A percentile compares a stretch with the other conserved stretches of the same genome.
Evolutionary conservation across 2,329 filamentous ascomycete genomes (phyloP).

Genomic region (Penicillium fuscoglaucum): DNA sequence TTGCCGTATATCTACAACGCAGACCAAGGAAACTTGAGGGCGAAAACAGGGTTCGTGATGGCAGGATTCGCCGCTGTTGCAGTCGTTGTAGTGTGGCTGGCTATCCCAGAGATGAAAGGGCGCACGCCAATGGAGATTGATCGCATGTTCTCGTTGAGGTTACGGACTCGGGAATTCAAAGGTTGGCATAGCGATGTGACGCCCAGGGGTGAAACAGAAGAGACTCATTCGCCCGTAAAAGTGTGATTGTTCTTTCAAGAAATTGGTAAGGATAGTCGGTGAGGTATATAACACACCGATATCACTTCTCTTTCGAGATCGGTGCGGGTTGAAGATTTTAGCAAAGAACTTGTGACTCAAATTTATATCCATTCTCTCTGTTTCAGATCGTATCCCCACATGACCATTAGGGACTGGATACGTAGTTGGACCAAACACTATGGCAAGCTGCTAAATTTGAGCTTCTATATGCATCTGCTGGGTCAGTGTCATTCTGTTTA

Average conservation of each 20-base stretch:
- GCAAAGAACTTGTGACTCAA: too few species aligned
- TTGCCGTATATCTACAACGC: conserved; percentile 51
- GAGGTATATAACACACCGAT: too few species aligned
- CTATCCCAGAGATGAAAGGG: conserved; percentile 55
- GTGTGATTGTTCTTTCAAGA: background rate
- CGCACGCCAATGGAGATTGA: conserved; percentile 52
- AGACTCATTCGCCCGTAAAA: background rate
- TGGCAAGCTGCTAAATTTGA: too few species aligned
- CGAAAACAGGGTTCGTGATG: conserved; percentile 24
- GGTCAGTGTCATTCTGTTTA: too few species aligned
- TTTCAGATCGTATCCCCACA: too few species aligned
- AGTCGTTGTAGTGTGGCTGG: conserved; percentile 42
- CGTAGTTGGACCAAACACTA: too few species aligned
- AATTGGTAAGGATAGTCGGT: too few species aligned
- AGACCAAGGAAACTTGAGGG: conserved; percentile 18
- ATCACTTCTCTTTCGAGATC: too few species aligned
- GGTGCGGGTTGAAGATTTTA: too few species aligned
- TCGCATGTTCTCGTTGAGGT: conserved; percentile 28
- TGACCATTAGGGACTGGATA: too few species aligned
- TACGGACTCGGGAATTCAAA: conserved; percentile 19
- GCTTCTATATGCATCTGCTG: too few species aligned
- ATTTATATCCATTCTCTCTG: too few species aligned
- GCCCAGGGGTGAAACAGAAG: background rate
- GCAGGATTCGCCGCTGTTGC: conserved; percentile 18
- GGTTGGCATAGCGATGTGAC: conserved; percentile 15